phyloP scores from a whole-genome alignment of 169 alveolate genomes.

The Eimeria maxima region DNA sequence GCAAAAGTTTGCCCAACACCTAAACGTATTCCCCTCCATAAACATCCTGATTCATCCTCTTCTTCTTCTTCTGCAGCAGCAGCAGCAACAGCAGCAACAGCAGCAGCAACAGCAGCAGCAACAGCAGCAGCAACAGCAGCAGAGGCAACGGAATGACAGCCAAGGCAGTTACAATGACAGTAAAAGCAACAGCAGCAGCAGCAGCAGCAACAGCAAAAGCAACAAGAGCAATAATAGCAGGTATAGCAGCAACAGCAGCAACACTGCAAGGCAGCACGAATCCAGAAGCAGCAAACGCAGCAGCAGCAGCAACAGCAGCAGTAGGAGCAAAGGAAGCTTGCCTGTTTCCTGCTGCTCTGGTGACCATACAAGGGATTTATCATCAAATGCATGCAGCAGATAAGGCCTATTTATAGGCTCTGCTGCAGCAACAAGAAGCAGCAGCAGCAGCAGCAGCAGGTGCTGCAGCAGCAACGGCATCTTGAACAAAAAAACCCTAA shows the following conservation, averaged over 20 bases:
- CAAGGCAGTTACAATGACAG: neutral
- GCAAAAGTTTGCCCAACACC: slow-evolving; percentile 29
- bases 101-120: slow-evolving; percentile 17
- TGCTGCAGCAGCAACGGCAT: neutral
- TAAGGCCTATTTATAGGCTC: neutral
- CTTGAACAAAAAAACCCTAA: neutral
- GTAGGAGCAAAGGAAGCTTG: neutral
- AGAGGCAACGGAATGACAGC: neutral
- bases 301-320: slow-evolving; percentile 14
- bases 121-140: neutral
- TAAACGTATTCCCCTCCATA: neutral
- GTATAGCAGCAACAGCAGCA: neutral
- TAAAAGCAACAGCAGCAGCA: neutral
- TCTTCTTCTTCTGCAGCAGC: neutral
- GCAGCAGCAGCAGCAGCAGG: slow-evolving; percentile 62
- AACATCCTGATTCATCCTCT: neutral
- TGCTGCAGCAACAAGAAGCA: slow-evolving; percentile 16
- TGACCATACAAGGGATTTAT: neutral
- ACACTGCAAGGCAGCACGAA: neutral
- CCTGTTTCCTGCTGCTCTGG: neutral
- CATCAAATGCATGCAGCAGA: neutral
- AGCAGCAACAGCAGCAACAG: slow-evolving; percentile 44
- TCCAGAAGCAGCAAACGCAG: slow-evolving; percentile 10
- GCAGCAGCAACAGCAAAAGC: neutral
- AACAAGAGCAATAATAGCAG: too few species aligned